Base-by-base conservation (phyloP, 2,329 filamentous ascomycete species). In the Neofusicoccum sp. region DNA sequence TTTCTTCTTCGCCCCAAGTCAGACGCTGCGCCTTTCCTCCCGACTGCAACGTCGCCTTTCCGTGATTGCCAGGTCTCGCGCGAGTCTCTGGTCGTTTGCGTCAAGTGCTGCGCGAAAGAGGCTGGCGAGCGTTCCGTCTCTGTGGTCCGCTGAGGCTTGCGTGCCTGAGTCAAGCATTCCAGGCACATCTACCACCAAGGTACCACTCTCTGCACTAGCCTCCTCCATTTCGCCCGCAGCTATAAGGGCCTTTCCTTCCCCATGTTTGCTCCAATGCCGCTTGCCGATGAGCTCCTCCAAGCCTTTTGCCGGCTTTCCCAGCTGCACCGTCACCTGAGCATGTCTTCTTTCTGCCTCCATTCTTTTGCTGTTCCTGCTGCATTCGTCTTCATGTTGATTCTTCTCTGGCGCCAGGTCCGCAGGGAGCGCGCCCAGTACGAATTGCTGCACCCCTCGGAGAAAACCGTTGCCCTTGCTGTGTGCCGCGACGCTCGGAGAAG, bases 391-490 rank as follows among this genome's bases (percentile, higher is more conserved):
- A n/a, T 61, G n/a, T 26, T 61, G 26, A 30, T 40, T 4, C 34
- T 61, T 2, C 16, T 61, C 6, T 61, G 59, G 59, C 59, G 41
- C 12, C 43, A 61, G 6, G 51, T 48, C 11, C 43, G 43, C 33
- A 56, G 48, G 14, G 59, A 41, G 5, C 59, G 59, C 33, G 59
- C 59, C 6, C 49, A 26, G 14, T 61, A 61, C 43, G 51, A 61
- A 16, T 28, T 24, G 20, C 43, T 48, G 14, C 48, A 61, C 30
- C 59, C 59, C 7, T 57, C 41, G 3, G 59, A 61, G 26, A 61
- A 61, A 33, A 48, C 43, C 6, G 30, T 56, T 11, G 59, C 59
- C 16, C 59, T 61, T 31, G 33, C 59, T 3, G 7, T 61, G 24
- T 47, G 49, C 26, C 41, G 45, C 8, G 59, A 45, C 8, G 59